Base-by-base conservation (phyloP, 2,329 filamentous ascomycete species). In the Sporothrix phasma region DNA sequence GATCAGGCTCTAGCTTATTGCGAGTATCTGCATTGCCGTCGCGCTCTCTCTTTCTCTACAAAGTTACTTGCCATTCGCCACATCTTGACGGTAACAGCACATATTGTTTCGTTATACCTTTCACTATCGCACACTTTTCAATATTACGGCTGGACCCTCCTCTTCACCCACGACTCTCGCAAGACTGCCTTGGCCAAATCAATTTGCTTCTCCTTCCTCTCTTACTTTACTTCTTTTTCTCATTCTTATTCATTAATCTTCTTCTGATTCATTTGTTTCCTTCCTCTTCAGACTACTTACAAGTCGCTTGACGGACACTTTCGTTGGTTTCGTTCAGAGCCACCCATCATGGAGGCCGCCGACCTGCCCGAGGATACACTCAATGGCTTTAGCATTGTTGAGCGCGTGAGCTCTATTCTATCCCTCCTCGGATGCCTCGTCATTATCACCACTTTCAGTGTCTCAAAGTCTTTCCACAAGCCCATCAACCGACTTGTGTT, bases 401-500 rank as follows among this genome's bases (percentile, higher is more conserved):
- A 91, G 73, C 81, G 90, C 58, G 76, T 82, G 17, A 85, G 86
- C 71, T 92, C 89, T 0, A 80, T 86, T 7, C 74, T 92, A 49
- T 93, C 90, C 0, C 73, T 94, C 0, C 61, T 88, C 1, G 89
- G 88, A 64, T 89, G 86, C 49, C 69, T 86, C 37, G 84, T 92
- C 72, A 88, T 92, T 70, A 84, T 93, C 62, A 69, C 78, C 63
- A 92, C 88, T 3, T 94, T 92, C 71, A 75, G 83, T 34, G 74
- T 75, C n/a, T 89, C 87, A 37, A 81, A 79, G 17, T 80, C 81
- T 5, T 94, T 94, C 72, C 88, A 89, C 70, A 93, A 92, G 71
- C 88, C 90, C n/a, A 92, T 94, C 76, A 94, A 94, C 71, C 82
- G 90, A 19, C 80, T 95, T 0, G 86, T 93, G 10, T 93, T 95